Base-by-base conservation (phyloP, 2,329 filamentous ascomycete genomes). In the Claviceps humidiphila region DNA sequence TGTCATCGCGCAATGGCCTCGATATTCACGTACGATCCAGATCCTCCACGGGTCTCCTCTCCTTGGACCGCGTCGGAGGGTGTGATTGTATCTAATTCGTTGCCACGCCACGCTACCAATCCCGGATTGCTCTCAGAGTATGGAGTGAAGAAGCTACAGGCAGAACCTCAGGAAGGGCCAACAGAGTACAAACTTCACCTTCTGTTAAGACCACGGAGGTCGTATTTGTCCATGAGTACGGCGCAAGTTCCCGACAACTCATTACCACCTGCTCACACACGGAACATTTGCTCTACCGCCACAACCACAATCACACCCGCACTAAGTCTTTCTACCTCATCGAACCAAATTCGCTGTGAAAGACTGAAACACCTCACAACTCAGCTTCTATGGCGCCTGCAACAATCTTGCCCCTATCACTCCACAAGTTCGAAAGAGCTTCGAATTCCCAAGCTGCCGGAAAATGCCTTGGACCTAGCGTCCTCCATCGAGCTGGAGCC, bases 101-200 rank as follows among this genome's bases (percentile, higher is more conserved):
- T 63, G 30, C 69, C 59, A 62, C 68, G 49, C 34, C 55, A 54
- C 46, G 54, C 57, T 4, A 53, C 59, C 57, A 55, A 54, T 55
- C 63, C 71, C 5, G 71, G 70, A n/a, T 60, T 74, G 7, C 68
- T 80, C 13, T 75, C 75, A 4, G 78, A 84, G 52, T 83, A 81
- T 64, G 79, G 77, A 1, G 79, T 93, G 46, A 85, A 82, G 45
- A 88, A 84, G 61, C 72, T 98, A 16, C 84, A 90, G 57, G 84
- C 91, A 13, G 93, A 98, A 66, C 91, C 91, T 5, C 90, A 97
- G 64, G 85, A 94, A 57, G 93, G 93, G 0, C 89, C 93, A 17
- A 94, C 88, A 0, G 93, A 98, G 69, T 98, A 98, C 71, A 98
- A 98, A 67, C 71, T 98, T 44, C 93, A 97, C 68, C 74, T 98